These are phyloP conservation scores for Fragosphaeria purpurea DNA, from an alignment of 2,329 filamentous ascomycete genomes.

Conservation along the genomic window DNA sequence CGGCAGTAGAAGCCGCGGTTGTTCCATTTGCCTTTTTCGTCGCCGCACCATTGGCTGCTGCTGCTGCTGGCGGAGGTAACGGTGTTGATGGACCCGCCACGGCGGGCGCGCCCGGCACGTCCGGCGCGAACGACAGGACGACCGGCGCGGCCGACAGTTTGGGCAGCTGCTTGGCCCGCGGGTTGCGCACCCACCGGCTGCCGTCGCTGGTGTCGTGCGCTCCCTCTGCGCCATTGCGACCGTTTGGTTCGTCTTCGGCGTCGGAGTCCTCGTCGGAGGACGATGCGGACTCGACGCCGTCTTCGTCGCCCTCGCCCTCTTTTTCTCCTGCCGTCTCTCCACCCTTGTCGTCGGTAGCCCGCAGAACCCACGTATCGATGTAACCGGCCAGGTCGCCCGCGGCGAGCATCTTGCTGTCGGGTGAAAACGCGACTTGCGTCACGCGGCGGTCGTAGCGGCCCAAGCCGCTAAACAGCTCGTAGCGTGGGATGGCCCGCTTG, in stretches of 20 bases:
- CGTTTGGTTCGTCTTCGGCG: not conserved
- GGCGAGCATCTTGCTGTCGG: slow-evolving; percentile 69
- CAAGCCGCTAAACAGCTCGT: slow-evolving; percentile 52
- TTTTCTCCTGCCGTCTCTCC: slow-evolving; percentile 13
- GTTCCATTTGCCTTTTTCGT: slow-evolving; percentile 12
- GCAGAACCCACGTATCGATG: slow-evolving; percentile 76
- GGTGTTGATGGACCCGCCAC: not conserved
- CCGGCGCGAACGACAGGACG: slow-evolving; percentile 56
- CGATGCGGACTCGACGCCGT: slow-evolving; percentile 24
- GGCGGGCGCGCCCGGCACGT: slow-evolving; percentile 25
- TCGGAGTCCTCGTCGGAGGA: slow-evolving; percentile 32
- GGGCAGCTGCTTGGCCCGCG: slow-evolving; percentile 57
- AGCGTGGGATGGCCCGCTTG: slow-evolving; percentile 40
- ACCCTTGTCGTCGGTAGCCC: slow-evolving; percentile 38
- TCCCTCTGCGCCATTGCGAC: too few species aligned
- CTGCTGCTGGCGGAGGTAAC: too few species aligned
- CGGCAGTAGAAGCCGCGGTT: not conserved
- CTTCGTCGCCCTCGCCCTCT: slow-evolving; percentile 12
- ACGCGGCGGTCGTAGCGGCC: slow-evolving; percentile 71
- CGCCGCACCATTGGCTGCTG: slow-evolving; percentile 1
- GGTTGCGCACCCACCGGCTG: slow-evolving; percentile 60
- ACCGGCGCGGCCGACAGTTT: slow-evolving; percentile 56
- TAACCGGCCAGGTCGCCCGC: slow-evolving; percentile 74
- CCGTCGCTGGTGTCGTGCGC: not conserved
- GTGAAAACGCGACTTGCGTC: slow-evolving; percentile 65